phyloP scores from a whole-genome alignment of 495 filamentous ascomycete genomes.

The Trichoderma asperelloides region DNA sequence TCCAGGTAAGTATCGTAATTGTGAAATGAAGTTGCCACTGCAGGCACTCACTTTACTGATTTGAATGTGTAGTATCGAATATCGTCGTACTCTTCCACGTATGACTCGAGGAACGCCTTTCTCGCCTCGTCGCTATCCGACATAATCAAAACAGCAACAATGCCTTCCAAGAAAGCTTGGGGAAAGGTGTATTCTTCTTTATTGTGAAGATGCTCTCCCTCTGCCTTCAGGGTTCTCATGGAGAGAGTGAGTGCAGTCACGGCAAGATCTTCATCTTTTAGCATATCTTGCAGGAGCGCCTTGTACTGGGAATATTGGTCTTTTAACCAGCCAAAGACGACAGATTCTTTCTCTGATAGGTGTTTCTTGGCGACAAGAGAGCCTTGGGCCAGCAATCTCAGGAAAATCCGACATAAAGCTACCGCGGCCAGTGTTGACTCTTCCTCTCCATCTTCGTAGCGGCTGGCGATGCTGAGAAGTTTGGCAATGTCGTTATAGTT shows the following conservation, averaged over 20 bases:
- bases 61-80: slow-evolving; percentile 73
- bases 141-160: slow-evolving; percentile 56
- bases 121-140: slow-evolving; percentile 47
- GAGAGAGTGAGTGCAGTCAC: slow-evolving; percentile 61
- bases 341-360: slow-evolving; percentile 60
- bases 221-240: slow-evolving; percentile 77
- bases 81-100: slow-evolving; percentile 71
- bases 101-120: slow-evolving; percentile 66
- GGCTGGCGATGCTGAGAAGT: slow-evolving; percentile 26
- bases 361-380: slow-evolving; percentile 53
- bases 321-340: slow-evolving; percentile 71
- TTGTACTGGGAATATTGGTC: slow-evolving; percentile 64
- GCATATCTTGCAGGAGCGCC: slow-evolving; percentile 41
- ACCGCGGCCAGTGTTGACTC: slow-evolving; percentile 54
- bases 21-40: background rate
- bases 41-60: slow-evolving; percentile 51
- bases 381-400: slow-evolving; percentile 69
- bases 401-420: slow-evolving; percentile 83
- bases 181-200: slow-evolving; percentile 58
- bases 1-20: slow-evolving; percentile 14
- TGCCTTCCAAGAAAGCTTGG: slow-evolving; percentile 47
- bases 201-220: slow-evolving; percentile 51
- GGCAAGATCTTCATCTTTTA: slow-evolving; percentile 43
- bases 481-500: slow-evolving; percentile 88
- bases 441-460: slow-evolving; percentile 5